These are phyloP conservation scores for Termitomyces sp. DNA, from an alignment of 768 basidiomycete genomes.

Conservation along the genomic window DNA sequence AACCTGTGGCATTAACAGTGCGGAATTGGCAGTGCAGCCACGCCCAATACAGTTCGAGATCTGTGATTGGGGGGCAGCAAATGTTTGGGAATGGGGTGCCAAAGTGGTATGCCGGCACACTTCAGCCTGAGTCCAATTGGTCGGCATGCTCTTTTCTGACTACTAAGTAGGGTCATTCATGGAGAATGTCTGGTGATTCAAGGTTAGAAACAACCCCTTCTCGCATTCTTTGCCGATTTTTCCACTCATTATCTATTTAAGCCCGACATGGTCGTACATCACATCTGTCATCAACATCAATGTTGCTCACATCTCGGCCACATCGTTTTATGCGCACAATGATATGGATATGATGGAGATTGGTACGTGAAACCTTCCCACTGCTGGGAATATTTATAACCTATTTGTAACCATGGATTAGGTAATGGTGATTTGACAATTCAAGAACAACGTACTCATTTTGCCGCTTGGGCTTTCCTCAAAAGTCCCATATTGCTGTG, in stretches of 20 bases:
- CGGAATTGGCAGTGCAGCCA: constrained; percentile 37
- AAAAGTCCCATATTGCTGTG: constrained; percentile 53
- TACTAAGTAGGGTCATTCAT: constrained; percentile 39
- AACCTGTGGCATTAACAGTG: constrained; percentile 20
- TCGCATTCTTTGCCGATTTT: neutral
- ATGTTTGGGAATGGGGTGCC: constrained; percentile 57
- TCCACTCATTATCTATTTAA: constrained; percentile 4
- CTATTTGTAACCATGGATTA: neutral
- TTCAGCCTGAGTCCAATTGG: neutral
- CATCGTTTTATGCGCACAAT: constrained; percentile 45
- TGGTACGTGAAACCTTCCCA: constrained; percentile 13
- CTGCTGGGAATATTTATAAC: neutral
- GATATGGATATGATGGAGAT: constrained; percentile 61
- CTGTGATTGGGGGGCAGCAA: constrained; percentile 50
- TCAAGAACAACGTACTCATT: constrained; percentile 49
- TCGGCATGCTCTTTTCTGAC: neutral
- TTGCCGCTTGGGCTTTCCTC: constrained; percentile 53
- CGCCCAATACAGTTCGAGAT: constrained; percentile 44
- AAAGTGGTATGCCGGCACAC: constrained; percentile 32
- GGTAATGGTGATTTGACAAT: constrained; percentile 46
- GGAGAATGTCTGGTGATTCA: constrained; percentile 48
- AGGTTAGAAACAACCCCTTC: constrained; percentile 19
- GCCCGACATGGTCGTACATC: constrained; percentile 40
- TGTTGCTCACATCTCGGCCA: constrained; percentile 31
- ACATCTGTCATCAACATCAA: constrained; percentile 39